Evolutionary conservation across 225 moss, liverwort and hornwort genomes (phyloP), one percentile per base, ranked within the genome.

Genomic region (Sphagnum contortum): DNA sequence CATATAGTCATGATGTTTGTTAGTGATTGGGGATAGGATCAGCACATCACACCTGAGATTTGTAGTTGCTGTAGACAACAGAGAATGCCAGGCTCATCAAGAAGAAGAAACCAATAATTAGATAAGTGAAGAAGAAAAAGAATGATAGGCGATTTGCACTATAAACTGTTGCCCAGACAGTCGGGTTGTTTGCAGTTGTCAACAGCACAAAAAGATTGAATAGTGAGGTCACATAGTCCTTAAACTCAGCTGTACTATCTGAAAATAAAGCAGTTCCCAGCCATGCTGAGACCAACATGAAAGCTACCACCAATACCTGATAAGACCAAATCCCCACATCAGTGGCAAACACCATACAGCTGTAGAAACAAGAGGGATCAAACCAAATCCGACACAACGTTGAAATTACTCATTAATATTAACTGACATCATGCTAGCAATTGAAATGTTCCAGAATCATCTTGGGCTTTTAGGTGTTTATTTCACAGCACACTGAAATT

Each of bases 21-120:
- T 13, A 58, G 29, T 58, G 29, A 29, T 29, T 29, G 29, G 29
- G 29, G 29, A 29, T 29, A 29, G 29, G 29, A 29, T 29, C 29
- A n/a, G n/a, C n/a, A n/a, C n/a, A n/a, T n/a, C n/a, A n/a, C n/a
- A 85, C 88, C 85, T 89, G 88, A 59, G 78, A 78, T 81, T 89
- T 89, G 76, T 85, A 89, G 74, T 79, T 85, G 76, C 78, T 80
- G 79, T 89, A 85, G 48, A 85, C 83, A 55, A 85, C 82, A 53
- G 85, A 80, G 62, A 89, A 89, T 3, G 85, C 70, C 49, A 89
- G 57, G 64, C 83, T 85, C 85, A 85, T 79, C 49, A 91, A 71
- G 64, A 91, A 91, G 71, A 86, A 91, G 63, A 88, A 91, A 53
- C 84, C 85, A 12, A 85, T 77, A 55, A 88, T 67, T 72, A 90